A percentile compares a stretch with the other conserved stretches of the same genome.
These are phyloP conservation scores for Rhododendron simsii DNA, from an alignment of 148 eudicot species.

Conservation along the genomic window DNA sequence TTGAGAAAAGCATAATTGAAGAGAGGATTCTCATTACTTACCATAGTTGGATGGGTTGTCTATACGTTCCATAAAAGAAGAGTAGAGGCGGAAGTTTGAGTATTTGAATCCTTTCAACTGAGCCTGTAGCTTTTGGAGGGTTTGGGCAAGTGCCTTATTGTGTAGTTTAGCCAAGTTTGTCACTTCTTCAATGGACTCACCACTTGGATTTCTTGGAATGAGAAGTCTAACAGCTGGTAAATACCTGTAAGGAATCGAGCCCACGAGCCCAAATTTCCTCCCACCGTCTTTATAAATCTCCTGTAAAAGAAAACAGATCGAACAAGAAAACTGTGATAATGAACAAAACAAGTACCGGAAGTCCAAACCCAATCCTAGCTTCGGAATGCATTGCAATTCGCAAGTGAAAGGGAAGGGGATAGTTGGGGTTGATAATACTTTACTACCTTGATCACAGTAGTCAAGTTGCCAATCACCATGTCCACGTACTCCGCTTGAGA, in stretches of 20 bases:
- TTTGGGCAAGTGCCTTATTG: slow-evolving; percentile 15
- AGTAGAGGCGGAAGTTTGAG: slow-evolving; percentile 22
- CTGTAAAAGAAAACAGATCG: slow-evolving; percentile 8
- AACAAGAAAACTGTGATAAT: neutral
- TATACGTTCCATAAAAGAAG: slow-evolving; percentile 17
- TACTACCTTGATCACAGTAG: slow-evolving; percentile 27
- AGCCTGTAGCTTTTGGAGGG: slow-evolving; percentile 12
- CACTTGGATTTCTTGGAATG: neutral
- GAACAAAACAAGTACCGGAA: neutral
- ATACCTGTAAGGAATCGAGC: slow-evolving; percentile 30
- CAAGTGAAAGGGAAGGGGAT: neutral
- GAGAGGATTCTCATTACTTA: neutral
- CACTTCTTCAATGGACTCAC: slow-evolving; percentile 21
- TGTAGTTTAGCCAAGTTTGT: slow-evolving; percentile 21
- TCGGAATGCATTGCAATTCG: too few relatives aligned
- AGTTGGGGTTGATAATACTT: neutral
- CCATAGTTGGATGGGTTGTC: slow-evolving; percentile 28
- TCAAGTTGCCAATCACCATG: slow-evolving; percentile 36
- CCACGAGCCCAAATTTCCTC: slow-evolving; percentile 39
- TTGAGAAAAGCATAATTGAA: neutral
- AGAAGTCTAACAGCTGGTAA: slow-evolving; percentile 17
- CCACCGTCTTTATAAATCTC: slow-evolving; percentile 17
- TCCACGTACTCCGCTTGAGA: slow-evolving; percentile 15
- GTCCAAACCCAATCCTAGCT: too few relatives aligned
- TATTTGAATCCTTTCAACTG: slow-evolving; percentile 25